Conservation (phyloP, 2,329 filamentous ascomycete genomes). For the Colletotrichum sp. region DNA sequence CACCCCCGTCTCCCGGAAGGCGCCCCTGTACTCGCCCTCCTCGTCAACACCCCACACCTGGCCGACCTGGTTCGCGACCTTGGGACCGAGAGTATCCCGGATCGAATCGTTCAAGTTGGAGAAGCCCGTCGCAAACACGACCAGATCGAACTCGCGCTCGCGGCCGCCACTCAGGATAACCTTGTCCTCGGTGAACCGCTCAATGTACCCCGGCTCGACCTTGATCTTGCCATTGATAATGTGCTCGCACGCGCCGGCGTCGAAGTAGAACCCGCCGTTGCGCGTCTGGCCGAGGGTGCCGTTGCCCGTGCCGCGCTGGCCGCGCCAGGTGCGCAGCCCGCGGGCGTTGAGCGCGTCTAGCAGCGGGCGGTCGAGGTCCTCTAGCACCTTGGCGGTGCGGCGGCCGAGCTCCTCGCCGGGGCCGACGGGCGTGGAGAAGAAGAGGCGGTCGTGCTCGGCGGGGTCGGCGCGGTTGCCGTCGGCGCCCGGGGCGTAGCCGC, state of each 20-base stretch:
- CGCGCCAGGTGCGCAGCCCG: neutral
- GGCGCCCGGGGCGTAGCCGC: conserved; percentile 24
- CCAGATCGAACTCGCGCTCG: neutral
- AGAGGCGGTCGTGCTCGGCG: conserved; percentile 52
- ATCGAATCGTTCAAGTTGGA: neutral
- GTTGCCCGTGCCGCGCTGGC: neutral
- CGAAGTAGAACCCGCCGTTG: neutral
- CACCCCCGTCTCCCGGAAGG: neutral
- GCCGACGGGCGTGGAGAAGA: conserved; percentile 58
- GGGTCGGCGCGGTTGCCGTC: conserved; percentile 53
- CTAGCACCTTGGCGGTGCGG: conserved; percentile 17
- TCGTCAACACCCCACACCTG: neutral
- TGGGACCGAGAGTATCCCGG: neutral
- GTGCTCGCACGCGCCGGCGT: neutral
- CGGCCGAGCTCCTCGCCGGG: conserved; percentile 41
- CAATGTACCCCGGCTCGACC: neutral
- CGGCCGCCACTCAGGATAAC: neutral
- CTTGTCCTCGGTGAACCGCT: neutral
- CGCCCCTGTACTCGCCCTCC: neutral
- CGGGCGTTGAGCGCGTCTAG: conserved; percentile 28
- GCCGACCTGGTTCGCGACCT: neutral
- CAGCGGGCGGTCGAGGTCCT: conserved; percentile 18
- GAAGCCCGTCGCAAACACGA: neutral
- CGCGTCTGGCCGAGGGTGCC: neutral
- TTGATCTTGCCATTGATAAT: neutral